Conservation (phyloP, 345 rosid genomes). For the Dimocarpus longan region DNA sequence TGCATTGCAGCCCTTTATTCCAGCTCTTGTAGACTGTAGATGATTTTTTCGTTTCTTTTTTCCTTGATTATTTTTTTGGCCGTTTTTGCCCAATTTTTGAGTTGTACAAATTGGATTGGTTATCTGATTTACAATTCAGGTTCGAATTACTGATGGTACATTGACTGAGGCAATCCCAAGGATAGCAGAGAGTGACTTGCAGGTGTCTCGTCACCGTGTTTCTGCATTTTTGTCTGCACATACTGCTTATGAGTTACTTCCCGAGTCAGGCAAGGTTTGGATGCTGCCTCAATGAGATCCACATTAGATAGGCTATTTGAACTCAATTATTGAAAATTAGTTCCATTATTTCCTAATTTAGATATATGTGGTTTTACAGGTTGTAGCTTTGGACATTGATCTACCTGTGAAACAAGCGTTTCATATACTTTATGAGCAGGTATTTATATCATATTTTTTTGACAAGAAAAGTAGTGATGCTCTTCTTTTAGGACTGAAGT, state of each 20-base stretch:
- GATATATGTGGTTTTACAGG: slow-evolving; percentile 37
- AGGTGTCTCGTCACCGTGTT: slow-evolving; percentile 47
- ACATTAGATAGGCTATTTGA: slow-evolving; percentile 4
- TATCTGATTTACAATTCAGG: slow-evolving; percentile 32
- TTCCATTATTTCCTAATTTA: slow-evolving; percentile 27
- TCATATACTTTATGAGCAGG: slow-evolving; percentile 61
- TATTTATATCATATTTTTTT: slow-evolving; percentile 28
- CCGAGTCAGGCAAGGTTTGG: slow-evolving; percentile 89
- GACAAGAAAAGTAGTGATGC: neutral
- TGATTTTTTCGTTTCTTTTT: neutral
- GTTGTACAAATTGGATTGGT: neutral
- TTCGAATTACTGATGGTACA: slow-evolving; percentile 40
- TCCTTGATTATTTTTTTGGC: neutral
- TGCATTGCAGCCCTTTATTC: slow-evolving; percentile 3
- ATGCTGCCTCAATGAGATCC: slow-evolving; percentile 14
- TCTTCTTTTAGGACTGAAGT: neutral
- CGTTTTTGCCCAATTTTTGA: neutral
- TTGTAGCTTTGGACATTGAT: slow-evolving; percentile 56
- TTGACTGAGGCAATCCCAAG: slow-evolving; percentile 36
- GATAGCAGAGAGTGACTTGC: slow-evolving; percentile 44
- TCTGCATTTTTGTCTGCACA: slow-evolving; percentile 57
- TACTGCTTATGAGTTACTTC: slow-evolving; percentile 71
- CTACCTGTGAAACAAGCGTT: slow-evolving; percentile 67
- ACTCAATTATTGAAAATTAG: neutral
- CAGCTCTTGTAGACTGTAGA: neutral